These are phyloP conservation scores for Amorphotheca resinae DNA, from an alignment of 495 filamentous ascomycete genomes.

Conservation along the genomic window DNA sequence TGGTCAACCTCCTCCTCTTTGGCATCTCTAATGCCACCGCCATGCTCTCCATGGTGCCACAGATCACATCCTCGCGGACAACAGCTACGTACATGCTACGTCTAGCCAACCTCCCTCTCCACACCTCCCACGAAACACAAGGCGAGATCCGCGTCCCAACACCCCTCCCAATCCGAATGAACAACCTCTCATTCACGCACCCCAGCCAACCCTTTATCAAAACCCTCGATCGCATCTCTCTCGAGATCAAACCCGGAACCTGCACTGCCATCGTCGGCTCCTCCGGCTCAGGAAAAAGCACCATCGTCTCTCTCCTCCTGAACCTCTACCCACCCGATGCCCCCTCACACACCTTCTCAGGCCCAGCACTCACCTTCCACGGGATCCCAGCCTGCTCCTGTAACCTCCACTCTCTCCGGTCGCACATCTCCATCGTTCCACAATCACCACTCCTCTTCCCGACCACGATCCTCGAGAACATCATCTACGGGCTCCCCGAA, in stretches of 20 bases:
- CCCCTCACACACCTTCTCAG: slow-evolving; percentile 22
- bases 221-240: slow-evolving; percentile 46
- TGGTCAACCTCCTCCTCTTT: slow-evolving; percentile 76
- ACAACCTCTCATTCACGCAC: slow-evolving; percentile 54
- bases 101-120: slow-evolving; percentile 45
- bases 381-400: slow-evolving; percentile 40
- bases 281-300: slow-evolving; percentile 85
- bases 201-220: slow-evolving; percentile 39
- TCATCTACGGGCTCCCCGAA: slow-evolving; percentile 55
- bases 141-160: slow-evolving; percentile 29
- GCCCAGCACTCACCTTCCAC: slow-evolving; percentile 41
- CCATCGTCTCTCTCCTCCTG: slow-evolving; percentile 63
- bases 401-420: slow-evolving; percentile 51
- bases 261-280: slow-evolving; percentile 67
- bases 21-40: slow-evolving; percentile 57
- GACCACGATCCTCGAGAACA: slow-evolving; percentile 59
- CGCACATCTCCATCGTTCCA: slow-evolving; percentile 60
- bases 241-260: slow-evolving; percentile 45
- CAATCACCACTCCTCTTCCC: slow-evolving; percentile 73
- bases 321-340: slow-evolving; percentile 41
- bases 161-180: slow-evolving; percentile 50
- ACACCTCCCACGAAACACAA: slow-evolving; percentile 51
- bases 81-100: slow-evolving; percentile 63
- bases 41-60: slow-evolving; percentile 63
- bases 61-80: slow-evolving; percentile 59